Conservation (phyloP, 768 basidiomycete genomes). For the Naganishia randhawae region DNA sequence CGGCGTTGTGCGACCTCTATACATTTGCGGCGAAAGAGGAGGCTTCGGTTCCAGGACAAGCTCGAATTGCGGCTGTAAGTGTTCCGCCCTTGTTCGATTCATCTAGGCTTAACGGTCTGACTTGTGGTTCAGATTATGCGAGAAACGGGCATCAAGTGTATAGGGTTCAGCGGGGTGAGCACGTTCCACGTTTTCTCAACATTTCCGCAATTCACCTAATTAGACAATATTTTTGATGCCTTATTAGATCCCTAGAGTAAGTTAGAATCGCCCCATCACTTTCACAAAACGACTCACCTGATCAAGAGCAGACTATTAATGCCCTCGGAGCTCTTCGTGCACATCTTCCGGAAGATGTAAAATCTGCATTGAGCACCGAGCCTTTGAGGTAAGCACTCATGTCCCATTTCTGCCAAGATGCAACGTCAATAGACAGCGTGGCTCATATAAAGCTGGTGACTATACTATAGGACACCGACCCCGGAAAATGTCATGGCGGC, state of each 20-base stretch:
- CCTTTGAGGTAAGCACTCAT: constrained; percentile 62
- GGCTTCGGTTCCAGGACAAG: constrained; percentile 56
- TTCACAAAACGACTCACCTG: background rate
- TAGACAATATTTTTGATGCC: background rate
- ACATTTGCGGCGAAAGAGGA: constrained; percentile 62
- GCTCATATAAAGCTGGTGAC: background rate
- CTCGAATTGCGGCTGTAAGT: constrained; percentile 63
- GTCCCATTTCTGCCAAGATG: constrained; percentile 19
- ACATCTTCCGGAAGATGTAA: constrained; percentile 78
- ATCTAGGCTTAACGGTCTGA: background rate
- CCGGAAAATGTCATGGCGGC: constrained; percentile 63
- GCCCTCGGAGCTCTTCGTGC: constrained; percentile 71
- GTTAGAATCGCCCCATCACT: background rate
- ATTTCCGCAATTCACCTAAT: background rate
- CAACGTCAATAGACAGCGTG: background rate
- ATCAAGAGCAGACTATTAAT: constrained; percentile 65
- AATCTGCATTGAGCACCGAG: constrained; percentile 61
- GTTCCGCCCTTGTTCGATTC: background rate
- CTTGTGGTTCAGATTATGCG: constrained; percentile 60
- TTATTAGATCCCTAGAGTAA: constrained; percentile 29
- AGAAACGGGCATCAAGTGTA: constrained; percentile 82
- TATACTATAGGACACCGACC: constrained; percentile 34
- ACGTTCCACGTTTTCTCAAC: constrained; percentile 13
- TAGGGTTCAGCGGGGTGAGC: constrained; percentile 60
- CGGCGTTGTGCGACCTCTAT: constrained; percentile 73